A percentile compares a stretch with the other conserved stretches of the same genome.
phyloP scores from a whole-genome alignment of 2,329 filamentous ascomycete genomes.

The Lithohypha guttulata region DNA sequence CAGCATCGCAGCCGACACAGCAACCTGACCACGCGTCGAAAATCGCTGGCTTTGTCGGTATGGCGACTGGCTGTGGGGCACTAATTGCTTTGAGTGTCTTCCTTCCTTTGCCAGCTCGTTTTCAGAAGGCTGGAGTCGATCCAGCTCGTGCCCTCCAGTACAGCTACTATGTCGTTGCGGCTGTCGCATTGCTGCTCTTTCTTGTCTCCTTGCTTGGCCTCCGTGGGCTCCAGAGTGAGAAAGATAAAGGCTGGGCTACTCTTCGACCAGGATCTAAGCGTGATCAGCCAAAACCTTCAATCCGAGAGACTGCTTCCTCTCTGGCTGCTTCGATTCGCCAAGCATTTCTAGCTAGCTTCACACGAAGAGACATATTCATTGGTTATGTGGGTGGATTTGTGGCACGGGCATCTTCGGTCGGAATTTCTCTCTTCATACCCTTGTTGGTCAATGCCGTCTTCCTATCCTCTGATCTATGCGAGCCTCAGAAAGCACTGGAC shows the following conservation, averaged over 20 bases:
- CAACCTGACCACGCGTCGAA: constrained; percentile 40
- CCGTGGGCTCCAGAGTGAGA: constrained; percentile 56
- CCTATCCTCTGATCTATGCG: constrained; percentile 68
- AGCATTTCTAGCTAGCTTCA: constrained; percentile 59
- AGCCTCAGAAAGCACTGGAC: constrained; percentile 30
- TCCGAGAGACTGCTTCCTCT: neutral
- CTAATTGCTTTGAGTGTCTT: constrained; percentile 73
- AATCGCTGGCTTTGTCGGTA: constrained; percentile 78
- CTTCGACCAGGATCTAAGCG: constrained; percentile 19
- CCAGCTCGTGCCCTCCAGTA: constrained; percentile 64
- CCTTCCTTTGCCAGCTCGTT: constrained; percentile 73
- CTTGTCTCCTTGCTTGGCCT: constrained; percentile 70
- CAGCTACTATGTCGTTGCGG: constrained; percentile 79
- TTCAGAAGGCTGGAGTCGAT: constrained; percentile 61
- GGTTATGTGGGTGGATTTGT: constrained; percentile 93
- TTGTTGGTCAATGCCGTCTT: constrained; percentile 89
- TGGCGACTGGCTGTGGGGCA: constrained; percentile 87
- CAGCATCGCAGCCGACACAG: constrained; percentile 9
- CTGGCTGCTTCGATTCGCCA: constrained; percentile 48
- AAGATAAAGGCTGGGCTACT: constrained; percentile 56
- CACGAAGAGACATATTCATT: constrained; percentile 66
- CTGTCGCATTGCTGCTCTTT: constrained; percentile 60
- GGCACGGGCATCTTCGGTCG: constrained; percentile 84
- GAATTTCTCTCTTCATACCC: constrained; percentile 88
- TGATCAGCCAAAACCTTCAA: constrained; percentile 7